phyloP scores from a whole-genome alignment of 805 yeast genomes.

The Spathaspora gorwiae region DNA sequence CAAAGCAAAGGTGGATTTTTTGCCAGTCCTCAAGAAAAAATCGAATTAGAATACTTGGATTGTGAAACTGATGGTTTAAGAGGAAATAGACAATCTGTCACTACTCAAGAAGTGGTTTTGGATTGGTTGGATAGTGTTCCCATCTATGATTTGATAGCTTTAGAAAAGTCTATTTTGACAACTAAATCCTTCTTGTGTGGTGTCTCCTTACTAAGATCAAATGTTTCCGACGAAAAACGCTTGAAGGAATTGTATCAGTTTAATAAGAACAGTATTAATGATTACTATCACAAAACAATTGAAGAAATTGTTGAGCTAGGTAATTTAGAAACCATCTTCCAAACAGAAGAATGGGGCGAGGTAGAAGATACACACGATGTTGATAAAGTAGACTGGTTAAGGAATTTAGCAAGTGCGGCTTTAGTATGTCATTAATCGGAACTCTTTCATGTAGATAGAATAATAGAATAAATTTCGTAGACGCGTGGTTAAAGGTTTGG shows the following conservation, averaged over 20 bases:
- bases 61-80: constrained; percentile 76
- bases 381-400: constrained; percentile 82
- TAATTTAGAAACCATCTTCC: constrained; percentile 76
- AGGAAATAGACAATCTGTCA: constrained; percentile 69
- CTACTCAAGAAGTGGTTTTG: constrained; percentile 56
- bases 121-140: constrained; percentile 62
- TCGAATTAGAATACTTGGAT: constrained; percentile 60
- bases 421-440: constrained; percentile 24
- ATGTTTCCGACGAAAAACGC: constrained; percentile 17
- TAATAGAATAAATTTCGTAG: too few relatives aligned
- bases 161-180: constrained; percentile 83
- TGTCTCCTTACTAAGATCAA: constrained; percentile 55
- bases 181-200: constrained; percentile 88
- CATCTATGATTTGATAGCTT: constrained; percentile 76
- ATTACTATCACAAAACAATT: constrained; percentile 40
- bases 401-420: constrained; percentile 79
- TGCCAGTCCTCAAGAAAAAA: constrained; percentile 16
- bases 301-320: constrained; percentile 76
- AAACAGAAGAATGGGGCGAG: constrained; percentile 93
- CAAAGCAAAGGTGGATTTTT: constrained; percentile 21
- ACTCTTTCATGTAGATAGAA: too few relatives aligned
- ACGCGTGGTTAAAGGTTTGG: too few relatives aligned
- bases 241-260: constrained; percentile 27
- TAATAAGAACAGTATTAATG: constrained; percentile 26
- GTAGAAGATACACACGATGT: constrained; percentile 99